phyloP scores from a whole-genome alignment of 169 alveolate genomes.

The Perkinsus chesapeaki region DNA sequence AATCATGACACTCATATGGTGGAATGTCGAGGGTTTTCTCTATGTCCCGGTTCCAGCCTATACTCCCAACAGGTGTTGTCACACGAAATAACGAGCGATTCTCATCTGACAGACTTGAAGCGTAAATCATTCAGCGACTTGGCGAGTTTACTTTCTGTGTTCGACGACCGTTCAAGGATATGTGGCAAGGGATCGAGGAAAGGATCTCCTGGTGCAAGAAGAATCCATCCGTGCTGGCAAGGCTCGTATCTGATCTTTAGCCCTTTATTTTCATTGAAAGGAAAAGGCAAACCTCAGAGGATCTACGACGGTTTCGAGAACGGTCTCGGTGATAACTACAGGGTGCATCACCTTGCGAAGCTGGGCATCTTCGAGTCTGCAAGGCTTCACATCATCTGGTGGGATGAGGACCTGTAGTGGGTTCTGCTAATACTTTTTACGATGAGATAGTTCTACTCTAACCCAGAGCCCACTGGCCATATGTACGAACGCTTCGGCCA shows the following conservation, averaged over 20 bases:
- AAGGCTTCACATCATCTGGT: not conserved
- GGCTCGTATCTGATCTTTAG: not conserved
- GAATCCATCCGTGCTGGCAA: not conserved
- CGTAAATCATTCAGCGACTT: too few relatives aligned
- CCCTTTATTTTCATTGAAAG: not conserved
- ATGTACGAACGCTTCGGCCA: not conserved
- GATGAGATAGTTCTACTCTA: too few relatives aligned
- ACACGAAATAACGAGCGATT: not conserved
- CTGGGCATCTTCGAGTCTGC: not conserved
- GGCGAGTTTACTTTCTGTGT: not conserved
- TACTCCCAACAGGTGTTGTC: not conserved
- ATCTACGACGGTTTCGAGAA: not conserved
- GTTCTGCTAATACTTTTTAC: not conserved
- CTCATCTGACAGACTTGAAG: too few relatives aligned
- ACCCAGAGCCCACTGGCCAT: not conserved
- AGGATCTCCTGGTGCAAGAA: not conserved
- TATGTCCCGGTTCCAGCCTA: not conserved
- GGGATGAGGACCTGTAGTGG: not conserved
- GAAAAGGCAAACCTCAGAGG: not conserved
- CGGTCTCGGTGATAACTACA: not conserved
- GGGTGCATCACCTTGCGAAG: not conserved
- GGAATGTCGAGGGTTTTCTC: not conserved
- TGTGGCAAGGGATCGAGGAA: not conserved
- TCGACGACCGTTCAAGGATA: not conserved
- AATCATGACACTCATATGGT: not conserved